Conservation (phyloP, 2,329 filamentous ascomycete genomes). For the Tolypocladium pustulatum region DNA sequence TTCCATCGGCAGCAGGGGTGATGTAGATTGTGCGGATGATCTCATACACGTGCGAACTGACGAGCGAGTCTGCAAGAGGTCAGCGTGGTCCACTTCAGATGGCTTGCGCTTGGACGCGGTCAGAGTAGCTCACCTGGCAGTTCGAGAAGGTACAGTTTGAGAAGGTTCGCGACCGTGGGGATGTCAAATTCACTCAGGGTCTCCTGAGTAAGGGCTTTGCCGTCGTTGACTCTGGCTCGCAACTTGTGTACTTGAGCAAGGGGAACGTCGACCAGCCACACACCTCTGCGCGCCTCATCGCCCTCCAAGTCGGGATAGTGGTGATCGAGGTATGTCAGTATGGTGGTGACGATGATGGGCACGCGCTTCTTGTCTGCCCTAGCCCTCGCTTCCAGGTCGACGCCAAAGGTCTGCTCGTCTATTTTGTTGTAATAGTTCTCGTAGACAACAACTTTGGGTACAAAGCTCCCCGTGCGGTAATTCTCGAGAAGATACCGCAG, state of each 20-base stretch:
- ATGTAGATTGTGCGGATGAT: conserved; percentile 97
- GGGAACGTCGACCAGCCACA: conserved; percentile 92
- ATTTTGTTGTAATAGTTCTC: conserved; percentile 99
- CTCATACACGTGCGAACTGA: conserved; percentile 96
- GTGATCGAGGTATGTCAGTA: conserved; percentile 90
- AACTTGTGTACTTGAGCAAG: conserved; percentile 76
- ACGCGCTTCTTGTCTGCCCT: conserved; percentile 93
- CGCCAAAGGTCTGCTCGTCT: conserved; percentile 94
- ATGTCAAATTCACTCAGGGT: conserved; percentile 83
- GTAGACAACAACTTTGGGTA: conserved; percentile 83
- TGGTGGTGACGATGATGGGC: conserved; percentile 80
- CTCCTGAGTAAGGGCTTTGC: conserved; percentile 66
- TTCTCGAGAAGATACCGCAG: conserved; percentile 91
- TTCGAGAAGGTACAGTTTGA: conserved; percentile 92
- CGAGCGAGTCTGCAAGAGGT: conserved; percentile 67
- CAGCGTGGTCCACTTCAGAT: conserved; percentile 7
- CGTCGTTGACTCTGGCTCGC: conserved; percentile 74
- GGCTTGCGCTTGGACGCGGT: not conserved
- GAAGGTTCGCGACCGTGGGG: conserved; percentile 80
- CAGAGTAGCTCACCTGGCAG: conserved; percentile 59
- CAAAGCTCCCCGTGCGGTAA: conserved; percentile 88
- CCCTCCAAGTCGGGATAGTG: conserved; percentile 97
- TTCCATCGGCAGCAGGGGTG: conserved; percentile 64
- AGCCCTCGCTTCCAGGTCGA: conserved; percentile 92
- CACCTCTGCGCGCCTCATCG: conserved; percentile 80